These are phyloP conservation scores for Elongisporangium prolatum DNA, from an alignment of 352 stramenopile species.

Conservation along the genomic window DNA sequence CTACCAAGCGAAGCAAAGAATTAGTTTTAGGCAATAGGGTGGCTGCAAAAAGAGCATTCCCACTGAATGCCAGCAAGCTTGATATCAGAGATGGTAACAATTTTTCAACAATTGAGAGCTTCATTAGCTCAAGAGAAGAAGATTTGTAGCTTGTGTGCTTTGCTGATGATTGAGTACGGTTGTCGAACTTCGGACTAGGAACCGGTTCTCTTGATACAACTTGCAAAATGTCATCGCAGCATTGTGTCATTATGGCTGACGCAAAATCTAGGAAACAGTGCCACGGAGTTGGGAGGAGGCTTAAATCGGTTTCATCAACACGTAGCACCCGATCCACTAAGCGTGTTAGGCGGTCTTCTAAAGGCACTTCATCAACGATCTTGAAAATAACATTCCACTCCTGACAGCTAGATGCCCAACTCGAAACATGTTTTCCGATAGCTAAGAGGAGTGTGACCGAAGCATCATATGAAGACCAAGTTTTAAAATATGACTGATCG, in stretches of 20 bases:
- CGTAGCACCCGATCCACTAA: constrained; percentile 35
- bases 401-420: constrained; percentile 35
- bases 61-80: constrained; percentile 55
- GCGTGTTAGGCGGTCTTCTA: constrained; percentile 10
- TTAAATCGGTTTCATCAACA: constrained; percentile 21
- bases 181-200: constrained; percentile 23
- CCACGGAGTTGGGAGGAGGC: constrained; percentile 28
- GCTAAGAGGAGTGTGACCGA: background rate
- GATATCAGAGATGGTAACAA: constrained; percentile 50
- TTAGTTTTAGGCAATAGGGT: constrained; percentile 39
- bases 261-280: constrained; percentile 46
- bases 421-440: constrained; percentile 71
- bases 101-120: constrained; percentile 44
- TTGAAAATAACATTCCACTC: constrained; percentile 8
- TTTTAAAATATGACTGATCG: too few species aligned
- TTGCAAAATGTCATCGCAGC: constrained; percentile 27
- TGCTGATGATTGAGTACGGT: background rate
- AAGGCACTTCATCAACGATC: background rate
- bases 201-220: constrained; percentile 15
- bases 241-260: constrained; percentile 17
- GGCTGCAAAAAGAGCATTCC: constrained; percentile 43
- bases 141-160: background rate
- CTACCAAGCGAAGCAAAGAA: constrained; percentile 38
- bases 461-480: background rate
- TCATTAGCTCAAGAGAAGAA: constrained; percentile 18